Conservation (phyloP, 2,329 filamentous ascomycete genomes). For the Fusarium multiceps region DNA sequence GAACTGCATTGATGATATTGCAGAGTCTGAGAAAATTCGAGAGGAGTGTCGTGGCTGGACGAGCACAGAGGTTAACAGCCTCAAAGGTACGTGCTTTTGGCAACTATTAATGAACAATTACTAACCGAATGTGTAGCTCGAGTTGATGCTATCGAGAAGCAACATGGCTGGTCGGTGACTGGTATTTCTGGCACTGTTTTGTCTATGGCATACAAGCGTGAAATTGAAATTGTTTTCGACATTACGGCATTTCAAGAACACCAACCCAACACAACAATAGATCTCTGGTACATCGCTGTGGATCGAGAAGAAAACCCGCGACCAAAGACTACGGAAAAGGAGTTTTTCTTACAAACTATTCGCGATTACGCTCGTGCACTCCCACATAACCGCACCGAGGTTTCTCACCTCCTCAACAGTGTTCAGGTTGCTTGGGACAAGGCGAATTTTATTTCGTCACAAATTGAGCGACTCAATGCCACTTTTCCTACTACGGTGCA, state of each 20-base stretch:
- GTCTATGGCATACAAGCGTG: conserved; percentile 79
- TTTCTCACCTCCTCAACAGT: conserved; percentile 67
- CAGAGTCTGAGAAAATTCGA: conserved; percentile 82
- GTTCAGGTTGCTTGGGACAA: conserved; percentile 75
- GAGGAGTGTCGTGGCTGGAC: conserved; percentile 94
- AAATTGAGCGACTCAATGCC: conserved; percentile 70
- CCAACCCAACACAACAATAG: conserved; percentile 66
- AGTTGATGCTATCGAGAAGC: conserved; percentile 72
- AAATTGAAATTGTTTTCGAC: conserved; percentile 80
- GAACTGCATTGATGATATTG: conserved; percentile 78
- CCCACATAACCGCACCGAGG: conserved; percentile 66
- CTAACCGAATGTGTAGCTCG: conserved; percentile 65
- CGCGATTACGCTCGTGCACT: conserved; percentile 74
- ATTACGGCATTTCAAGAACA: conserved; percentile 67
- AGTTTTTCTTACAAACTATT: conserved; percentile 80
- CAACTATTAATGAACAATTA: neutral
- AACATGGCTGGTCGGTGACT: conserved; percentile 78
- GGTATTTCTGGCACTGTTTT: conserved; percentile 70
- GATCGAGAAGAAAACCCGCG: conserved; percentile 63
- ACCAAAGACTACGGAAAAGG: conserved; percentile 72
- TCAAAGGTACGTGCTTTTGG: conserved; percentile 71
- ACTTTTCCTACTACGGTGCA: conserved; percentile 73
- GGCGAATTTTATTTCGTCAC: conserved; percentile 67
- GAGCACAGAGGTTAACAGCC: conserved; percentile 77
- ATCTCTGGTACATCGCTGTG: conserved; percentile 76